A percentile compares a stretch with the other conserved stretches of the same genome.
phyloP scores from a whole-genome alignment of 139 green algal species.

The Gonium pectorale region DNA sequence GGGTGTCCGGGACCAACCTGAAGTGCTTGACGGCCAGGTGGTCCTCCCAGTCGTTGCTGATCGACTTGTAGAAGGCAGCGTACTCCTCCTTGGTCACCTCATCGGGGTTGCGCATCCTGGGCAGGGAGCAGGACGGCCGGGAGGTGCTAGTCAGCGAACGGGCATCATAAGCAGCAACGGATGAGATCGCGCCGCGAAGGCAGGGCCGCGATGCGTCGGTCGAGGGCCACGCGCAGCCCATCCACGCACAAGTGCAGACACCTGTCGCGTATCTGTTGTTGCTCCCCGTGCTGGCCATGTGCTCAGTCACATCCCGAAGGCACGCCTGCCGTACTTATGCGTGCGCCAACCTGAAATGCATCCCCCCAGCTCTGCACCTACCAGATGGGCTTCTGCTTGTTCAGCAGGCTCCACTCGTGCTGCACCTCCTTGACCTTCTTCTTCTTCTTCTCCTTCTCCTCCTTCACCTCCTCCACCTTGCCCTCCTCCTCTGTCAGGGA shows the following conservation, averaged over 20 bases:
- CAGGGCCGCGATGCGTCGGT: too few species aligned
- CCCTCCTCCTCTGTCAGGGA: conserved; percentile 76
- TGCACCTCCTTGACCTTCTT: conserved; percentile 97
- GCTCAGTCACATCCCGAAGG: too few species aligned
- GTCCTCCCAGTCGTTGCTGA: conserved; percentile 99
- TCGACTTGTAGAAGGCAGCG: conserved; percentile 96
- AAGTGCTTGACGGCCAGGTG: conserved; percentile 77
- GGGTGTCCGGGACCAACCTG: conserved; percentile 14
- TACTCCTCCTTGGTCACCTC: conserved; percentile 98
- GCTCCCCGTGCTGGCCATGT: too few species aligned
- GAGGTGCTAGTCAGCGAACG: too few species aligned
- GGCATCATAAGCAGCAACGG: too few species aligned
- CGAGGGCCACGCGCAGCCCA: too few species aligned
- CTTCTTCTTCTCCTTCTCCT: conserved; percentile 87
- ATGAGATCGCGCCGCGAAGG: too few species aligned
- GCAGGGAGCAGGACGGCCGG: too few species aligned
- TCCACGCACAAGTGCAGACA: too few species aligned
- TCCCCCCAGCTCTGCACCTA: conserved; percentile 27
- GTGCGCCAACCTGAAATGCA: too few species aligned
- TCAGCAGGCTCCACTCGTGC: conserved; percentile 98
- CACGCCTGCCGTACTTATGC: too few species aligned
- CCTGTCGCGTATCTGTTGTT: too few species aligned
- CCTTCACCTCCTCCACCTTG: conserved; percentile 89
- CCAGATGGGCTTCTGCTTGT: conserved; percentile 99
- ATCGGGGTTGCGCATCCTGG: conserved; percentile 94